Conservation (phyloP, 352 stramenopile species). For the Globisporangium spinosum region DNA sequence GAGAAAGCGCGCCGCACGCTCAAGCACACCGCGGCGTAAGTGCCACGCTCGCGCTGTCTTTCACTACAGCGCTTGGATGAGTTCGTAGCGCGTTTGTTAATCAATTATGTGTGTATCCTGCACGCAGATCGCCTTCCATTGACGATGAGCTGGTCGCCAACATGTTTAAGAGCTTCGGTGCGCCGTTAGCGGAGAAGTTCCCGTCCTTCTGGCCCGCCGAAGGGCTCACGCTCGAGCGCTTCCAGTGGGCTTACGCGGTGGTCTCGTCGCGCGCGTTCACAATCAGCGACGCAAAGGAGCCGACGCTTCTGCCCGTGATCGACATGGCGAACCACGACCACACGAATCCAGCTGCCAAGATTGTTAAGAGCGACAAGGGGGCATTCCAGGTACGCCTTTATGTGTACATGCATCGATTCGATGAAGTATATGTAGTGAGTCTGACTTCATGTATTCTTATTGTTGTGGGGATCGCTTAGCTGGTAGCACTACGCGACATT, state of each 20-base stretch:
- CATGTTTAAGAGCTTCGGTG: conserved; percentile 37
- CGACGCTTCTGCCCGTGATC: conserved; percentile 67
- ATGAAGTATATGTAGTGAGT: background rate
- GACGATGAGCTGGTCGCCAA: conserved; percentile 54
- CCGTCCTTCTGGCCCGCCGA: conserved; percentile 36
- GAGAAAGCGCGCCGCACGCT: conserved; percentile 27
- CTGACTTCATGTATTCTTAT: background rate
- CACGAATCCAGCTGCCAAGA: conserved; percentile 38
- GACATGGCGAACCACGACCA: conserved; percentile 75
- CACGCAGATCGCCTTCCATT: conserved; percentile 37
- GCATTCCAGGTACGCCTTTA: conserved; percentile 38
- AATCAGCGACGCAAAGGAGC: conserved; percentile 30
- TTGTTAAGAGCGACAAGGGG: conserved; percentile 37
- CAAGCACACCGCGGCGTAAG: conserved; percentile 37
- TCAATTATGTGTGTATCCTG: background rate
- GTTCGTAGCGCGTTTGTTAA: background rate
- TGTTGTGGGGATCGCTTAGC: conserved; percentile 20
- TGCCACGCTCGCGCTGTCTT: background rate
- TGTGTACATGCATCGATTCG: background rate
- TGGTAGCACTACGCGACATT: conserved; percentile 44
- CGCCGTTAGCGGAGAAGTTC: conserved; percentile 34
- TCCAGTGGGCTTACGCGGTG: conserved; percentile 64
- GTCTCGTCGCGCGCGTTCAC: conserved; percentile 67
- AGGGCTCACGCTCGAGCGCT: conserved; percentile 35
- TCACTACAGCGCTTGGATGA: background rate